These are phyloP conservation scores for Chiua virens DNA, from an alignment of 768 basidiomycete species.

Conservation along the genomic window DNA sequence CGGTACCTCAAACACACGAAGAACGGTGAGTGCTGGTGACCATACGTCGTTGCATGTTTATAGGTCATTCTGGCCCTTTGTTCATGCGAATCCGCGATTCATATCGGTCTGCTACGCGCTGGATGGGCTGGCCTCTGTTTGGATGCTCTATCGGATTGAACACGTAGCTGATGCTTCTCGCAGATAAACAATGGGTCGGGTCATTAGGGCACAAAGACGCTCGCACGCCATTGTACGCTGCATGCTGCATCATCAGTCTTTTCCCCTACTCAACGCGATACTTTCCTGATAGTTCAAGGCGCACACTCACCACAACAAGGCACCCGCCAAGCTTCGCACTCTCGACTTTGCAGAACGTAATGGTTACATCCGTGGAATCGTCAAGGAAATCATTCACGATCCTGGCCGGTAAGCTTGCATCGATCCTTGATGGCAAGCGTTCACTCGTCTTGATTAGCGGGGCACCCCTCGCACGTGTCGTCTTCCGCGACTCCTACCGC, in stretches of 20 bases:
- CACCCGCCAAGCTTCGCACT: constrained; percentile 88
- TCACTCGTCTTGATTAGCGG: constrained; percentile 52
- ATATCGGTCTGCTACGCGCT: constrained; percentile 2
- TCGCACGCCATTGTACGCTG: constrained; percentile 85
- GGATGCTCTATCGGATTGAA: constrained; percentile 13
- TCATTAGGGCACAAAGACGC: constrained; percentile 89
- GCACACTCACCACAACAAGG: constrained; percentile 94
- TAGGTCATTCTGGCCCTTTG: neutral
- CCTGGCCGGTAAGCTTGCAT: constrained; percentile 79
- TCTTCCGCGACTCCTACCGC: constrained; percentile 99
- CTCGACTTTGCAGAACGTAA: constrained; percentile 98
- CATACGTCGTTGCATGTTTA: neutral
- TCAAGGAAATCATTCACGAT: constrained; percentile 99
- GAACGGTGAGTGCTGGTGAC: constrained; percentile 19
- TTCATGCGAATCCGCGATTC: neutral
- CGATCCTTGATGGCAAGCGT: neutral
- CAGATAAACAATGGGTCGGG: constrained; percentile 84
- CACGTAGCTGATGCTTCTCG: constrained; percentile 17
- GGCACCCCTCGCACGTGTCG: constrained; percentile 96
- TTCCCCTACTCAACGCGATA: neutral
- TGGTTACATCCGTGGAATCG: constrained; percentile 96
- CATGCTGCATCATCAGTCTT: neutral
- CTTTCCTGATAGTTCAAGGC: constrained; percentile 91
- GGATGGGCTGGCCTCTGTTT: constrained; percentile 11
- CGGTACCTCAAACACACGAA: constrained; percentile 15